Evolutionary conservation across 352 stramenopile genomes (phyloP).

Genomic region (Pythium sukuiense): DNA sequence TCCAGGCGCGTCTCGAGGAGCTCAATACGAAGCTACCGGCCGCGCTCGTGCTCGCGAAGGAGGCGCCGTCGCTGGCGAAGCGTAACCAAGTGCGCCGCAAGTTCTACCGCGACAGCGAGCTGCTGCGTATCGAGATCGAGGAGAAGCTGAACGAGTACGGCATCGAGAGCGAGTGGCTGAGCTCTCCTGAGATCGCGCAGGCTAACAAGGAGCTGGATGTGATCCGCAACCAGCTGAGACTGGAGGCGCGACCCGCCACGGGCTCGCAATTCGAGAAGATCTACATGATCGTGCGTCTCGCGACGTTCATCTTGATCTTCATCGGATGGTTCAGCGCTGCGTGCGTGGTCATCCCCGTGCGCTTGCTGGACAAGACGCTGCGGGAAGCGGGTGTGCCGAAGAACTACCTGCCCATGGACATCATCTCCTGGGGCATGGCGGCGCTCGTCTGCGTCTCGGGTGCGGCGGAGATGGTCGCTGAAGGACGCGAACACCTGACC

Average conservation of each 20-base stretch:
- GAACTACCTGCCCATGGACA: conserved; percentile 81
- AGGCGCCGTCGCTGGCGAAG: conserved; percentile 49
- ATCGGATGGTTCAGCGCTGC: conserved; percentile 76
- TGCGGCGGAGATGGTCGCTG: conserved; percentile 46
- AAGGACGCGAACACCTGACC: conserved; percentile 53
- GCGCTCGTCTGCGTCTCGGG: conserved; percentile 54
- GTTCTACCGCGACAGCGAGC: conserved; percentile 71
- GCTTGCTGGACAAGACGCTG: conserved; percentile 55
- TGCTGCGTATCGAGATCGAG: conserved; percentile 78
- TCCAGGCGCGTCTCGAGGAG: conserved; percentile 54
- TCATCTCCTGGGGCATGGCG: conserved; percentile 55
- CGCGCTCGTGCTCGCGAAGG: conserved; percentile 40
- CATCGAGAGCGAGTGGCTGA: conserved; percentile 58
- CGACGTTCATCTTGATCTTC: conserved; percentile 66
- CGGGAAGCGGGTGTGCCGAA: conserved; percentile 58
- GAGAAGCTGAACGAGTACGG: conserved; percentile 69
- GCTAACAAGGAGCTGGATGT: conserved; percentile 59
- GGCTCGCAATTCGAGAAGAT: conserved; percentile 48
- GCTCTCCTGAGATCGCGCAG: conserved; percentile 43
- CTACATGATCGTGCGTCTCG: conserved; percentile 69
- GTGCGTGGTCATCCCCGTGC: conserved; percentile 64
- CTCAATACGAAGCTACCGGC: conserved; percentile 48
- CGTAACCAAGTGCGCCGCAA: conserved; percentile 71
- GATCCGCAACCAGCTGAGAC: conserved; percentile 59
- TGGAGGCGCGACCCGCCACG: conserved; percentile 53